Evolutionary conservation across 1,139 yeast genomes (phyloP), one percentile per base, ranked within the genome.

Genomic region (Barnettozyma hawaiiensis): DNA sequence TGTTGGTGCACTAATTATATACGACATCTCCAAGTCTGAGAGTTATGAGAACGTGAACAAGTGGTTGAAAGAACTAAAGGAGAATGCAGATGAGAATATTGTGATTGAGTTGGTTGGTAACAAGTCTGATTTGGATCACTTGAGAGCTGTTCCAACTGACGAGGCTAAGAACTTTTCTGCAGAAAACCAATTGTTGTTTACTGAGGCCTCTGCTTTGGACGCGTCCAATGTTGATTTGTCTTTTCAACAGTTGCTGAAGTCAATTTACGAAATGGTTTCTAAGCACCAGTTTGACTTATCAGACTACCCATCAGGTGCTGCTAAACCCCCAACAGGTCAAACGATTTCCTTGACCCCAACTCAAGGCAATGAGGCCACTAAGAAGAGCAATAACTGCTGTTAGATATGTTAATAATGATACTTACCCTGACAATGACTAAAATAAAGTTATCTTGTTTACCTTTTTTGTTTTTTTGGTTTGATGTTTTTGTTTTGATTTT

Each of bases 141-240:
- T 90, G 60, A 78, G 98, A 59, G 97, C 97, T 1, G 96, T 94
- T 21, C 96, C 98, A 47, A 90, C 97, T 33, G 98, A 92, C 47
- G 98, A 92, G 67, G 98, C 98, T 45, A 85, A 81, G 65, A 85
- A 83, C 62, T 92, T 92, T 70, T 97, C 98, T 39, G 79, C 85
- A 49, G 98, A 94, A 66, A 90, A 92, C 69, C 87, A 78, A 62
- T 73, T 92, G 57, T 73, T 92, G 58, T 92, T 92, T 64, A 90
- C 96, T 40, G 98, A 92, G 69, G 95, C 98, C n/a, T 83, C 95
- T 47, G 98, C 98, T 16, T 75, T 94, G 53, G 89, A 89, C 58
- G 83, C 96, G 34, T 95, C 92, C 59, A 94, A 94, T 64, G 98
- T 92, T 47, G 98, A 92, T 63, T 75, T 81, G 54, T 92, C 97